Percentiles rank a stretch among this genome's conserved stretches.
Evolutionary conservation across 208 protist genomes (phyloP).

Genomic region (Crithidia brevicula): DNA sequence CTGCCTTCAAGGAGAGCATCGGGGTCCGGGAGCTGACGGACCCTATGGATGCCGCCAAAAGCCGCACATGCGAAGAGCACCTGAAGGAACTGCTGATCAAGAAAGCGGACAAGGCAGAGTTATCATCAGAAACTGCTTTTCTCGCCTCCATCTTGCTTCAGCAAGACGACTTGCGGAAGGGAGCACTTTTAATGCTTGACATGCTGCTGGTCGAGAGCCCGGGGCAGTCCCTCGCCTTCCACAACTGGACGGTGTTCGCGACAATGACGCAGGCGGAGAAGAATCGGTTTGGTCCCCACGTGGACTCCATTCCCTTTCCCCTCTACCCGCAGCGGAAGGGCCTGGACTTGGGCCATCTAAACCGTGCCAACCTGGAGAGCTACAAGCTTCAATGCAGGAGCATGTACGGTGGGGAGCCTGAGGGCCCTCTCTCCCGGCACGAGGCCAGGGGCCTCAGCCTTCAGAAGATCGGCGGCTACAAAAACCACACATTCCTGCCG

Average conservation of each 20-base stretch:
- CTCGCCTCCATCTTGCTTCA: neutral
- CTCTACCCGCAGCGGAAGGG: neutral
- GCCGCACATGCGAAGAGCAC: neutral
- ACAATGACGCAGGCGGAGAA: neutral
- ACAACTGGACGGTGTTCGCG: neutral
- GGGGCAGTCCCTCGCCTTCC: neutral
- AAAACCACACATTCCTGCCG: neutral
- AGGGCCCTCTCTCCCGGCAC: neutral
- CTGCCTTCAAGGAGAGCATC: neutral
- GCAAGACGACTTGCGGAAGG: neutral
- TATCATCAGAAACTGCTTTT: neutral
- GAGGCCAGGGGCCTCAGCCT: neutral
- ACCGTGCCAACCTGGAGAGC: neutral
- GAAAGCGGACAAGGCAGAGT: neutral
- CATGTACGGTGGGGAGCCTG: neutral
- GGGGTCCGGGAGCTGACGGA: neutral
- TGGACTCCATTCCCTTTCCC: neutral
- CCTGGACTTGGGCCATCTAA: neutral
- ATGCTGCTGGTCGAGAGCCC: neutral
- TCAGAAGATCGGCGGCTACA: neutral
- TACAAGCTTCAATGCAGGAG: neutral
- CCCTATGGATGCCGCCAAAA: neutral
- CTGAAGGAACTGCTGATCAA: neutral
- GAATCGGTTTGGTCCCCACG: neutral
- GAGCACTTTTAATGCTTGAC: neutral